phyloP scores from a whole-genome alignment of 805 yeast genomes.

The Suhomyces sp. region DNA sequence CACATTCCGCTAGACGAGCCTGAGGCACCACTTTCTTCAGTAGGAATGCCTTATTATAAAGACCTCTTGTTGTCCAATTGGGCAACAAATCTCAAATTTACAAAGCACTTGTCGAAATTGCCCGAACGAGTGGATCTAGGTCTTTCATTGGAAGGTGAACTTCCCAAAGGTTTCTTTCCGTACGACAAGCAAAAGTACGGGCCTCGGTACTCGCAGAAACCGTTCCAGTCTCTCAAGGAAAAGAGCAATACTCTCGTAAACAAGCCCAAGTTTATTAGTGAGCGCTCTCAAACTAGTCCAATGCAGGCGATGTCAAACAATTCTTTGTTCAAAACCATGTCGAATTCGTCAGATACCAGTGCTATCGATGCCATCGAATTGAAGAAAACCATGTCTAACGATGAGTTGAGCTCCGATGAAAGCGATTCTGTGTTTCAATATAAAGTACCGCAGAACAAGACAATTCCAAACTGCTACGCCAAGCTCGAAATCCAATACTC shows the following conservation, averaged over 20 bases:
- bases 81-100: constrained; percentile 63
- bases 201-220: constrained; percentile 46
- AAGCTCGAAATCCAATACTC: constrained; percentile 77
- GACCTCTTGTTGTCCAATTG: constrained; percentile 77
- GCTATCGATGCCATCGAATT: constrained; percentile 6
- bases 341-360: constrained; percentile 5
- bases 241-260: constrained; percentile 10
- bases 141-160: constrained; percentile 30
- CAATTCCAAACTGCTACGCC: constrained; percentile 70
- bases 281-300: constrained; percentile 19
- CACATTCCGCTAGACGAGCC: constrained; percentile 35
- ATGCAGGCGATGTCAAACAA: not conserved
- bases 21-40: constrained; percentile 53
- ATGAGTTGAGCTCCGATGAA: not conserved
- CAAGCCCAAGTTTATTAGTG: constrained; percentile 61
- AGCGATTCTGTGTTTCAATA: constrained; percentile 17
- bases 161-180: constrained; percentile 13
- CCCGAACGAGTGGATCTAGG: constrained; percentile 53
- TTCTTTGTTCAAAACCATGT: constrained; percentile 11
- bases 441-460: constrained; percentile 9
- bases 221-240: constrained; percentile 38
- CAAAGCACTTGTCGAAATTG: constrained; percentile 57
- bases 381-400: not conserved
- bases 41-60: constrained; percentile 87
- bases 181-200: constrained; percentile 62